phyloP scores from a whole-genome alignment of 495 filamentous ascomycete species.

The Stereocaulon alpinum region DNA sequence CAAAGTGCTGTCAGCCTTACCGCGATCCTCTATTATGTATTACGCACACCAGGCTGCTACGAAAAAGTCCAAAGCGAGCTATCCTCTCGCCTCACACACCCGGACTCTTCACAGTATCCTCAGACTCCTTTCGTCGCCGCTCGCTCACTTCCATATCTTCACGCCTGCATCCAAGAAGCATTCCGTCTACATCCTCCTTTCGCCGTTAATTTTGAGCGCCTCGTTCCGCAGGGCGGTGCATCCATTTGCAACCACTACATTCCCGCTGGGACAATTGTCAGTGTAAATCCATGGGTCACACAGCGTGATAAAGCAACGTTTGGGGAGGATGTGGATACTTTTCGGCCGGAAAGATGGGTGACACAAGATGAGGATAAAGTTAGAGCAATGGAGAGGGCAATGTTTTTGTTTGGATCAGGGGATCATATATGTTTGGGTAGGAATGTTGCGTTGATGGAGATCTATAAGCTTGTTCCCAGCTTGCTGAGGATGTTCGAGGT shows the following conservation, averaged over 20 bases:
- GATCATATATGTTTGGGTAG: constrained; percentile 54
- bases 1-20: constrained; percentile 44
- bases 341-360: constrained; percentile 51
- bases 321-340: constrained; percentile 47
- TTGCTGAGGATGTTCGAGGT: constrained; percentile 48
- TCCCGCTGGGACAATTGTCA: constrained; percentile 51
- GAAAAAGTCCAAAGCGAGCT: constrained; percentile 35
- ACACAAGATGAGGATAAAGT: constrained; percentile 32
- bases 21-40: constrained; percentile 54
- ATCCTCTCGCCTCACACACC: constrained; percentile 34
- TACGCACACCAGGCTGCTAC: constrained; percentile 35
- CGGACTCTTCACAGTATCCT: constrained; percentile 28
- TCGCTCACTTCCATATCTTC: constrained; percentile 48
- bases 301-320: constrained; percentile 47
- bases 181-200: constrained; percentile 54
- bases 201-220: constrained; percentile 42
- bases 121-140: constrained; percentile 34
- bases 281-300: constrained; percentile 50
- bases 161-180: constrained; percentile 56
- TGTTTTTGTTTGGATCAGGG: constrained; percentile 54
- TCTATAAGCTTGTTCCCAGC: constrained; percentile 41
- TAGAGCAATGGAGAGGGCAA: constrained; percentile 45
- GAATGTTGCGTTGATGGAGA: constrained; percentile 43
- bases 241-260: constrained; percentile 34
- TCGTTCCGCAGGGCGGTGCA: constrained; percentile 29